These are phyloP conservation scores for Ophiostoma montium DNA, from an alignment of 2,329 filamentous ascomycete genomes.

Conservation along the genomic window DNA sequence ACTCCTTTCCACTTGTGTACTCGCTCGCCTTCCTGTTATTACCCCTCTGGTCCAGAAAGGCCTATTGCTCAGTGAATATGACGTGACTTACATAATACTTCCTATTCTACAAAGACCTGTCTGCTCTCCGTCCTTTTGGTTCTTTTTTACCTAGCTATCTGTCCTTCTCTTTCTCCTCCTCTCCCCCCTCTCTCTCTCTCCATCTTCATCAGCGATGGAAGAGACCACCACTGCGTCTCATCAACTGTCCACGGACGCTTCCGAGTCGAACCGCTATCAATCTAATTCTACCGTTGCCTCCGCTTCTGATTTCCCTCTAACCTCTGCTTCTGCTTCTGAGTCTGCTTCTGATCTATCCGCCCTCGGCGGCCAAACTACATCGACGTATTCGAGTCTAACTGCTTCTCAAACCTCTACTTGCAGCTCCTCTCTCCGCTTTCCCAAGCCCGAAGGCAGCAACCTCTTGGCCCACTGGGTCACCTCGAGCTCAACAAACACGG, in stretches of 20 bases:
- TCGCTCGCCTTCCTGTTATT: neutral
- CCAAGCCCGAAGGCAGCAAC: slow-evolving; percentile 39
- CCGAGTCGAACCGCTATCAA: neutral
- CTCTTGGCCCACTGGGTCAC: slow-evolving; percentile 46
- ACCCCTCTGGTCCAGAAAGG: neutral
- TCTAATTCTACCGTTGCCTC: slow-evolving; percentile 7
- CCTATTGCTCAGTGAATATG: slow-evolving; percentile 10
- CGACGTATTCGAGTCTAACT: neutral
- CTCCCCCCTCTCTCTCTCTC: neutral
- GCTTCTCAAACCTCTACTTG: neutral
- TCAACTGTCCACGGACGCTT: neutral
- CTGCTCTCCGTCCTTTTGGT: slow-evolving; percentile 4
- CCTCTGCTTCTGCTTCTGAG: neutral
- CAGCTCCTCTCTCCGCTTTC: slow-evolving; percentile 36
- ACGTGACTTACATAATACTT: slow-evolving; percentile 8
- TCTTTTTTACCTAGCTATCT: neutral
- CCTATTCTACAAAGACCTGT: slow-evolving; percentile 2
- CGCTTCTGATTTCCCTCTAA: neutral
- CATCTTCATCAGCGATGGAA: slow-evolving; percentile 11
- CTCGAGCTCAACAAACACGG: slow-evolving; percentile 35
- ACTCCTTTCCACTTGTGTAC: neutral
- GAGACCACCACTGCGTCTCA: slow-evolving; percentile 10
- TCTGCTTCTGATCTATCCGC: neutral
- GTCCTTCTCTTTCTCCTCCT: neutral
- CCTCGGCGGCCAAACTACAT: neutral